Percentiles rank a stretch among this genome's conserved stretches.
Conservation (phyloP, 768 basidiomycete species). For the Paxillus rubicundulus region DNA sequence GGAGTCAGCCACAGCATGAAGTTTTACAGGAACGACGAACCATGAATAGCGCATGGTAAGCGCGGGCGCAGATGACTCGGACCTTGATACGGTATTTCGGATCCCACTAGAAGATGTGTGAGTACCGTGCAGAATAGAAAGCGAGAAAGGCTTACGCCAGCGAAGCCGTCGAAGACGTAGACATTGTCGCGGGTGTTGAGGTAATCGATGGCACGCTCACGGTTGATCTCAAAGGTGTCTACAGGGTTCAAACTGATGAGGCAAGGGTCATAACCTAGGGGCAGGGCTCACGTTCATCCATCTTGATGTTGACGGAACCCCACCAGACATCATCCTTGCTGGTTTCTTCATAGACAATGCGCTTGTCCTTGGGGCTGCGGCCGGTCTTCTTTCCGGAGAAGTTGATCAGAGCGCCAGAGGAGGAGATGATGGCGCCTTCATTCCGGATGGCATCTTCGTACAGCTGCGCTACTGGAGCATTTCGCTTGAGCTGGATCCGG, state of each 20-base stretch:
- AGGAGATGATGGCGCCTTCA: slow-evolving; percentile 97
- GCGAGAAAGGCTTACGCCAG: slow-evolving; percentile 57
- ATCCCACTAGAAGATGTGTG: slow-evolving; percentile 70
- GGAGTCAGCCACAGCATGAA: slow-evolving; percentile 1
- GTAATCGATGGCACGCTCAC: slow-evolving; percentile 98
- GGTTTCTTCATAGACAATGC: slow-evolving; percentile 96
- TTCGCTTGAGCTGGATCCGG: slow-evolving; percentile 92
- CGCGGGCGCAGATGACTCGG: slow-evolving; percentile 96
- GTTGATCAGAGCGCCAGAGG: slow-evolving; percentile 96
- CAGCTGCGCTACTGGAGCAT: slow-evolving; percentile 83
- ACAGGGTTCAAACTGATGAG: slow-evolving; percentile 8
- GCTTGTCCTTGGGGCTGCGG: slow-evolving; percentile 97
- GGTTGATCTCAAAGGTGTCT: slow-evolving; percentile 99
- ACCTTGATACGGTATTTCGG: slow-evolving; percentile 99
- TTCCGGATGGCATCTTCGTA: slow-evolving; percentile 99
- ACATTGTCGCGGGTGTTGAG: slow-evolving; percentile 98
- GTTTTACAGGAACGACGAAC: slow-evolving; percentile 45
- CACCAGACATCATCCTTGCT: slow-evolving; percentile 99
- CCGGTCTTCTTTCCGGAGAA: slow-evolving; percentile 99
- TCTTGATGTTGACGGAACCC: slow-evolving; percentile 99
- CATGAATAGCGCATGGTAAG: slow-evolving; percentile 99
- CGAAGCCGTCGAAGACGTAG: slow-evolving; percentile 95
- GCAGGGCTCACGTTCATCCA: slow-evolving; percentile 81
- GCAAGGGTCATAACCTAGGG: background rate
- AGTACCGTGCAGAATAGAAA: background rate